These are phyloP conservation scores for Bimuria novae-zelandiae DNA, from an alignment of 2,329 filamentous ascomycete species.

Conservation along the genomic window DNA sequence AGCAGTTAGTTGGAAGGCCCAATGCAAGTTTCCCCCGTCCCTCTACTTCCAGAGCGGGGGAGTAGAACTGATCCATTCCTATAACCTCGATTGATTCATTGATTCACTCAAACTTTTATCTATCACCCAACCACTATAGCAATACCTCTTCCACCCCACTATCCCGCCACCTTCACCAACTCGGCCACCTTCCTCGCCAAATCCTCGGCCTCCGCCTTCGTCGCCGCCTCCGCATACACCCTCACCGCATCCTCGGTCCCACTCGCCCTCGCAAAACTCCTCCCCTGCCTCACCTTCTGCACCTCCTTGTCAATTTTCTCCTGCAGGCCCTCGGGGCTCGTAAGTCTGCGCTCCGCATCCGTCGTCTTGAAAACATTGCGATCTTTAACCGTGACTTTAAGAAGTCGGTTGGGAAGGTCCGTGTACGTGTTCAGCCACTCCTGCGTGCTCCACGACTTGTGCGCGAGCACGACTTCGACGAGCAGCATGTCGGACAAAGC, in stretches of 20 bases:
- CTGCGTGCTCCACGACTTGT: slow-evolving; percentile 87
- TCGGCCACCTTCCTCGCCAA: slow-evolving; percentile 81
- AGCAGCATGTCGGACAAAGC: slow-evolving; percentile 94
- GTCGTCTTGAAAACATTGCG: slow-evolving; percentile 89
- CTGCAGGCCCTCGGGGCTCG: slow-evolving; percentile 78
- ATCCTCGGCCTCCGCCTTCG: slow-evolving; percentile 86
- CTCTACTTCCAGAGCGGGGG: no score
- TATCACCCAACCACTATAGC: no score
- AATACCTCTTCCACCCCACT: no score
- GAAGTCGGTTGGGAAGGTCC: slow-evolving; percentile 93
- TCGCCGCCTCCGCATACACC: slow-evolving; percentile 94
- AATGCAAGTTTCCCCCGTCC: no score
- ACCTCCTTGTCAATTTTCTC: slow-evolving; percentile 84
- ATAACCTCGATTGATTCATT: neutral
- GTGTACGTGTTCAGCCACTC: slow-evolving; percentile 94
- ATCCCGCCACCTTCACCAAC: slow-evolving; percentile 62
- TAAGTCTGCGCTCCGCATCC: slow-evolving; percentile 87
- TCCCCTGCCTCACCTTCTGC: slow-evolving; percentile 85
- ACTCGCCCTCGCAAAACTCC: slow-evolving; percentile 88
- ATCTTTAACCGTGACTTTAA: slow-evolving; percentile 86
- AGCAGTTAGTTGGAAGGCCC: no score
- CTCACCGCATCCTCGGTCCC: slow-evolving; percentile 96
- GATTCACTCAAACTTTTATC: neutral
- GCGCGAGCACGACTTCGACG: slow-evolving; percentile 92
- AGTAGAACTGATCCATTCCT: no score